Conservation (phyloP, 495 filamentous ascomycete species). For the Chaetomium fimeti region DNA sequence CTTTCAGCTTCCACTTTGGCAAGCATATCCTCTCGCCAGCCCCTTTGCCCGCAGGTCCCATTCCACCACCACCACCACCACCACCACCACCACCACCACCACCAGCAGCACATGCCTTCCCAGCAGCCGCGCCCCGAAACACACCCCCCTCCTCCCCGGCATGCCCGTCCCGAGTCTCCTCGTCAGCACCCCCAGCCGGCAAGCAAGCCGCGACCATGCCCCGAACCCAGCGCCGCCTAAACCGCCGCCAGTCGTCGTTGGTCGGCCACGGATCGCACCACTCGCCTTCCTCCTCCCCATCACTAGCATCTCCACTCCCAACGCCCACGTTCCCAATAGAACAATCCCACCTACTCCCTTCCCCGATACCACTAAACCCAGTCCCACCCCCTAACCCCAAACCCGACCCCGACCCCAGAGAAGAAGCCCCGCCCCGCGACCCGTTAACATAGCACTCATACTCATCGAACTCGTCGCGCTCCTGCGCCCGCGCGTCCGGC, state of each 20-base stretch:
- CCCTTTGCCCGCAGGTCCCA: slow-evolving; percentile 9
- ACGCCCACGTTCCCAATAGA: not conserved
- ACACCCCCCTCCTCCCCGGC: slow-evolving; percentile 9
- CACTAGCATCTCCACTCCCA: slow-evolving; percentile 6
- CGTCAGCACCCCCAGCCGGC: not conserved
- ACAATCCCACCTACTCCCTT: not conserved
- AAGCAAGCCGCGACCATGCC: slow-evolving; percentile 29
- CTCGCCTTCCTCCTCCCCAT: slow-evolving; percentile 31
- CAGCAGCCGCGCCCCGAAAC: slow-evolving; percentile 9
- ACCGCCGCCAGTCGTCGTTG: slow-evolving; percentile 43
- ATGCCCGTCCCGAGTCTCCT: not conserved
- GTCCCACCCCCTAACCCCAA: not conserved
- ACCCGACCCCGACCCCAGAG: not conserved
- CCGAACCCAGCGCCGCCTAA: slow-evolving; percentile 37
- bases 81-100: no score
- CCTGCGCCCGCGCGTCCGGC: slow-evolving; percentile 31
- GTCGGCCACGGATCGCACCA: slow-evolving; percentile 44
- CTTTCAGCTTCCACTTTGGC: slow-evolving; percentile 34
- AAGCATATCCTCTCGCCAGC: slow-evolving; percentile 21
- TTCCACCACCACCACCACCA: not conserved
- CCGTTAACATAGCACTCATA: slow-evolving; percentile 8
- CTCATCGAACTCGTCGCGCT: slow-evolving; percentile 36
- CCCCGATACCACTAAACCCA: not conserved
- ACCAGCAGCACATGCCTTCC: slow-evolving; percentile 9
- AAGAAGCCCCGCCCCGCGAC: no score